These are phyloP conservation scores for Triticum dicoccoides DNA, from an alignment of 176 grass and related monocot species.

Conservation along the genomic window DNA sequence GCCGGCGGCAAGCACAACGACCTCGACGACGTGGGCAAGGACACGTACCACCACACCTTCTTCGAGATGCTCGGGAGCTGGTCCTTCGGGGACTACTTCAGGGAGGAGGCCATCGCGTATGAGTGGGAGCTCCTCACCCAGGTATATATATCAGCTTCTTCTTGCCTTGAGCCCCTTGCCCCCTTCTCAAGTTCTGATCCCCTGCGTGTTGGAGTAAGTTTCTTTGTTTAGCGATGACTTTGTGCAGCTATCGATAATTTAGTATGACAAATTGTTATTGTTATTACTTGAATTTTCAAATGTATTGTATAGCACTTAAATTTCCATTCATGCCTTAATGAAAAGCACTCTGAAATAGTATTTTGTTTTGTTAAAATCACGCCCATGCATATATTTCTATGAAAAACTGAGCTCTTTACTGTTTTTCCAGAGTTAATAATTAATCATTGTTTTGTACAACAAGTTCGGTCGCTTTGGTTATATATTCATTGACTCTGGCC, in stretches of 20 bases:
- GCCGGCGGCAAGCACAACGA: conserved; percentile 97
- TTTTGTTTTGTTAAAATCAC: no score
- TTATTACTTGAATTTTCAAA: background rate
- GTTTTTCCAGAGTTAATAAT: background rate
- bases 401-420: background rate
- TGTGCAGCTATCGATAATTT: background rate
- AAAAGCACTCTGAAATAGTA: background rate
- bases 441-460: background rate
- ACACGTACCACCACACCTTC: conserved; percentile 97
- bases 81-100: background rate
- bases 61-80: conserved; percentile 35
- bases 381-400: background rate
- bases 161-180: background rate
- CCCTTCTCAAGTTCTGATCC: background rate
- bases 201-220: background rate
- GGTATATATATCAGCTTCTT: background rate
- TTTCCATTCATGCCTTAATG: background rate
- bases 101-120: background rate
- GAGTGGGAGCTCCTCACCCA: conserved; percentile 87
- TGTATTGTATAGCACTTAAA: background rate
- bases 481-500: background rate
- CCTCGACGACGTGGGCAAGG: conserved; percentile 93
- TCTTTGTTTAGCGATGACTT: background rate
- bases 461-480: background rate
- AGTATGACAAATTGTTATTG: background rate